phyloP scores from a whole-genome alignment of 73 alveolate species.

The Breviolum minutum region DNA sequence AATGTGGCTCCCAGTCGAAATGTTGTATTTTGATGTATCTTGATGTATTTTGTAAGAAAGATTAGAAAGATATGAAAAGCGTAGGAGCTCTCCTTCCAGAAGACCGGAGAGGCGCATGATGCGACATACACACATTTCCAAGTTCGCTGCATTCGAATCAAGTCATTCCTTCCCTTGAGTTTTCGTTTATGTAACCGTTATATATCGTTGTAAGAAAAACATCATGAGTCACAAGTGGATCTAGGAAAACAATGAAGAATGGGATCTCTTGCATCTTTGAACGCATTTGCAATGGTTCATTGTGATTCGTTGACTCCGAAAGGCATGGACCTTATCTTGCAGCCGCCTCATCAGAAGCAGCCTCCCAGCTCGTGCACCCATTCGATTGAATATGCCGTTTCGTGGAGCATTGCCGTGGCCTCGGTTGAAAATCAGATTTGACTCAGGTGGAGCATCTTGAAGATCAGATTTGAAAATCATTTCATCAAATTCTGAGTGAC shows the following conservation, averaged over 20 bases:
- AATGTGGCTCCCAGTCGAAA: background rate
- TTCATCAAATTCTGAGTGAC: background rate
- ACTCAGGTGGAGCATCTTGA: background rate
- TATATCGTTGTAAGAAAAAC: too few relatives aligned
- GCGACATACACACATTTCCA: background rate
- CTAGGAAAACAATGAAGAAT: too few relatives aligned
- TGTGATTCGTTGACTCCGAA: too few relatives aligned
- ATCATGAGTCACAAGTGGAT: too few relatives aligned
- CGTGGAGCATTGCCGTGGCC: slow-evolving; percentile 87
- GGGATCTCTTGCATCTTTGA: too few relatives aligned
- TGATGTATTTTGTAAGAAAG: too few relatives aligned
- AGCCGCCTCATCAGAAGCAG: slow-evolving; percentile 69
- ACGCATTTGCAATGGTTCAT: too few relatives aligned
- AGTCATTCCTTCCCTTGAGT: too few relatives aligned
- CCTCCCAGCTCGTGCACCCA: slow-evolving; percentile 52
- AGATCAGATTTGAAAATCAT: background rate
- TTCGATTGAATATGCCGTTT: slow-evolving; percentile 90
- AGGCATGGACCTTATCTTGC: background rate
- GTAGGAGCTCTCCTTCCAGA: slow-evolving; percentile 46
- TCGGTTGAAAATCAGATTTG: background rate
- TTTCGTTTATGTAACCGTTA: too few relatives aligned
- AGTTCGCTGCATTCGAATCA: too few relatives aligned
- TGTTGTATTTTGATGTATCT: too few relatives aligned
- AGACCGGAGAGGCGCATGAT: slow-evolving; percentile 7
- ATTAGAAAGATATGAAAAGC: too few relatives aligned